Evolutionary conservation across 1,284 basidiomycete species (phyloP).

Genomic region (Fomitopsis palustris): DNA sequence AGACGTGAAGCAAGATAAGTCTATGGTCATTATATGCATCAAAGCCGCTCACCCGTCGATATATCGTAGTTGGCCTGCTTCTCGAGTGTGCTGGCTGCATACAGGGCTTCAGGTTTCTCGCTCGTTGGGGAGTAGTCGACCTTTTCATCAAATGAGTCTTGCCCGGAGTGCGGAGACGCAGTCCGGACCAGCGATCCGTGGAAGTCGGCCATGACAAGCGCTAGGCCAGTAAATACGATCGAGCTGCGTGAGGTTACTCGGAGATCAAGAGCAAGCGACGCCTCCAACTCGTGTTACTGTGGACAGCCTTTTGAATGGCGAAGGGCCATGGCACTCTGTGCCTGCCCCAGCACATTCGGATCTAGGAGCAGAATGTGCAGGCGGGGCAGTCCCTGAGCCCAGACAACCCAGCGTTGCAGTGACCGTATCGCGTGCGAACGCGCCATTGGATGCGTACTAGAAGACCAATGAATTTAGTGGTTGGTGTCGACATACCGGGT

Average conservation of each 20-base stretch:
- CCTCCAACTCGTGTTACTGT: neutral
- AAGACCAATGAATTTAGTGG: neutral
- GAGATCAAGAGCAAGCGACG: neutral
- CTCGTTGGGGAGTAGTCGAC: neutral
- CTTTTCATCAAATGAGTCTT: slow-evolving; percentile 2
- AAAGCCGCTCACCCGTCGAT: neutral
- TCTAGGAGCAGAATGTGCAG: neutral
- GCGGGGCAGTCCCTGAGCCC: neutral
- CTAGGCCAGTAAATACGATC: neutral
- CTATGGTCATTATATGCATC: neutral
- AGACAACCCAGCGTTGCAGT: no score
- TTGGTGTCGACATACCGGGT: neutral
- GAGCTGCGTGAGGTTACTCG: neutral
- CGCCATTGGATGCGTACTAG: neutral
- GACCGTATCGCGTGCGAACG: neutral
- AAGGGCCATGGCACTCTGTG: no score
- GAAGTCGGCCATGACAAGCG: neutral
- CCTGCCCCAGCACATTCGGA: neutral
- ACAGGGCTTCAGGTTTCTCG: neutral
- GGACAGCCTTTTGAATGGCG: neutral
- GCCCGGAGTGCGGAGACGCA: neutral
- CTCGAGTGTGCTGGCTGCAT: neutral
- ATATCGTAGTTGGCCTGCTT: neutral
- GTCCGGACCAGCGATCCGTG: neutral
- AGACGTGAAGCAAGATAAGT: neutral